Evolutionary conservation across 2,329 filamentous ascomycete species (phyloP).

Genomic region (Truncatella angustata): DNA sequence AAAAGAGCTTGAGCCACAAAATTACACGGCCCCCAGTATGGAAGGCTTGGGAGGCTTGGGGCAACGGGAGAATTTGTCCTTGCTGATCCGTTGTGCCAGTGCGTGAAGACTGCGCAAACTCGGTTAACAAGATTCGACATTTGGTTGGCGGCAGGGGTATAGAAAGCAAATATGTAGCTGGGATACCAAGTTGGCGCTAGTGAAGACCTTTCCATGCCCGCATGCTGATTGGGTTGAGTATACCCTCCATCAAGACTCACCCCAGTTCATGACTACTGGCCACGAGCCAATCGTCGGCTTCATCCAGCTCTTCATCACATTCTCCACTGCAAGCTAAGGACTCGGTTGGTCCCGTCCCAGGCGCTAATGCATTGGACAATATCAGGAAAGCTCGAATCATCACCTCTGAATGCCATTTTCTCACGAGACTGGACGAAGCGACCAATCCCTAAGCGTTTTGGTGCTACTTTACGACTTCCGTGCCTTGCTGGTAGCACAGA

Average conservation of each 20-base stretch:
- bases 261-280: constrained; percentile 17
- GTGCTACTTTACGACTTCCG: neutral
- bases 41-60: neutral
- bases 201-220: constrained; percentile 26
- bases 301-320: constrained; percentile 24
- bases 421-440: neutral
- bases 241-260: constrained; percentile 18
- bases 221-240: constrained; percentile 26
- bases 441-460: neutral
- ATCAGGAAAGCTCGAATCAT: constrained; percentile 9
- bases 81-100: no score
- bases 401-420: neutral
- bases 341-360: constrained; percentile 21
- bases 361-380: constrained; percentile 8
- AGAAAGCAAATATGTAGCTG: neutral
- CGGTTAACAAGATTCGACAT: neutral
- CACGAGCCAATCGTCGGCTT: constrained; percentile 24
- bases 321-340: constrained; percentile 20
- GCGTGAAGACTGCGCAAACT: no score
- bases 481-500: neutral
- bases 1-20: neutral
- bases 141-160: neutral
- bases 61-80: neutral
- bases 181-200: constrained; percentile 19
- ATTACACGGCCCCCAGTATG: neutral